Conservation (phyloP, 768 basidiomycete species). For the Termitomyces eurrhizus region DNA sequence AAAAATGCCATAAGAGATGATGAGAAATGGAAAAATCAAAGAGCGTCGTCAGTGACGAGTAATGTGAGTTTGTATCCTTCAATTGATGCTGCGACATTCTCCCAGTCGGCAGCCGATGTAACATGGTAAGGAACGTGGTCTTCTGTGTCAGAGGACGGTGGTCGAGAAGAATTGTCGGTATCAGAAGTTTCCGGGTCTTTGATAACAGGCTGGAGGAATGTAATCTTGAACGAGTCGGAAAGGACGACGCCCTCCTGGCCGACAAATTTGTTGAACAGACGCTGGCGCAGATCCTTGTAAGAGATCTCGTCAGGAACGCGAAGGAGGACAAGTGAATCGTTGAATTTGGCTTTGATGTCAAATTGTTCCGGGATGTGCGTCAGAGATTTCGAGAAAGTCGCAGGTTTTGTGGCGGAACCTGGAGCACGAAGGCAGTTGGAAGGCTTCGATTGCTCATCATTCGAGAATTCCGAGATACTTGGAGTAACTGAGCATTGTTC, state of each 20-base stretch:
- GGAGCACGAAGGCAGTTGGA: background rate
- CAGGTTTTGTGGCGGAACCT: slow-evolving; percentile 19
- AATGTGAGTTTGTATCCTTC: slow-evolving; percentile 53
- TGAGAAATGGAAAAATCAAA: slow-evolving; percentile 7
- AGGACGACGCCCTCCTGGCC: slow-evolving; percentile 55
- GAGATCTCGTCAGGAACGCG: slow-evolving; percentile 44
- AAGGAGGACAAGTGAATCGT: slow-evolving; percentile 60
- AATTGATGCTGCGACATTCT: slow-evolving; percentile 37
- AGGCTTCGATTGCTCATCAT: slow-evolving; percentile 9
- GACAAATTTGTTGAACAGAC: slow-evolving; percentile 65
- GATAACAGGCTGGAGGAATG: slow-evolving; percentile 40
- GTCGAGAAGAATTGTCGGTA: slow-evolving; percentile 30
- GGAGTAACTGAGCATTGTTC: slow-evolving; percentile 12
- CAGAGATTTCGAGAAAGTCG: slow-evolving; percentile 24
- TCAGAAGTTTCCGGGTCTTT: slow-evolving; percentile 16
- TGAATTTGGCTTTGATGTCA: slow-evolving; percentile 62
- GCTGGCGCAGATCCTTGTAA: slow-evolving; percentile 51
- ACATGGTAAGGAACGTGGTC: slow-evolving; percentile 39
- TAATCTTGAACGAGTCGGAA: slow-evolving; percentile 51
- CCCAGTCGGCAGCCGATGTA: slow-evolving; percentile 59
- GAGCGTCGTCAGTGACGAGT: slow-evolving; percentile 42
- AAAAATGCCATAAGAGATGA: background rate
- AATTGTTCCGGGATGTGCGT: slow-evolving; percentile 29
- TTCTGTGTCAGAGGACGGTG: slow-evolving; percentile 28
- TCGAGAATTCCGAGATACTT: background rate